phyloP scores from a whole-genome alignment of 1,284 basidiomycete species.

The Trametes pubescens region DNA sequence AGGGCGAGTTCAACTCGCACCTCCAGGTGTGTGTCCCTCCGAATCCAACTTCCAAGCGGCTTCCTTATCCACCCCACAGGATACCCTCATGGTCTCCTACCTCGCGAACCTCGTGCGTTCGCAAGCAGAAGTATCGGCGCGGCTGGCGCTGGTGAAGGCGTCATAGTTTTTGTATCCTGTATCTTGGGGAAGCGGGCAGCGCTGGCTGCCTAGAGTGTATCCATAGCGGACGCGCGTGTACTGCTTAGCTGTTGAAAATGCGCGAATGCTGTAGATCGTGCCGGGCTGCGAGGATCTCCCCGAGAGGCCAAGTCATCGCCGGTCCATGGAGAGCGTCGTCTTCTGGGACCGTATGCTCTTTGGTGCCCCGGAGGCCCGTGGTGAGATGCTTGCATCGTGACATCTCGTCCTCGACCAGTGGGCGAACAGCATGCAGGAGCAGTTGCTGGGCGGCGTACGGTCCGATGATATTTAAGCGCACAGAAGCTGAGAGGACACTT shows the following conservation, averaged over 20 bases:
- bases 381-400: conserved; percentile 53
- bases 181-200: conserved; percentile 20
- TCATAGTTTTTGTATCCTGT: conserved; percentile 37
- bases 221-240: conserved; percentile 30
- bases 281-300: conserved; percentile 90
- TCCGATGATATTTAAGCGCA: conserved; percentile 91
- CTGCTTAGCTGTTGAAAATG: conserved; percentile 88
- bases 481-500: conserved; percentile 88
- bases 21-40: conserved; percentile 62
- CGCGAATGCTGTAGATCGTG: conserved; percentile 96
- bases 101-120: conserved; percentile 93
- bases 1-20: conserved; percentile 78
- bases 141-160: conserved; percentile 78
- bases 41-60: not conserved
- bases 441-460: conserved; percentile 94
- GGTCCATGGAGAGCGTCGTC: conserved; percentile 57
- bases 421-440: conserved; percentile 75
- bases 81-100: conserved; percentile 95
- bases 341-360: conserved; percentile 22
- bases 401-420: conserved; percentile 67
- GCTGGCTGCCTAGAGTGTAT: conserved; percentile 23
- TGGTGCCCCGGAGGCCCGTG: conserved; percentile 44
- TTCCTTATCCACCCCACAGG: conserved; percentile 54
- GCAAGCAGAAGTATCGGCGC: conserved; percentile 93
- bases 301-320: conserved; percentile 93